Evolutionary conservation across 2,329 filamentous ascomycete species (phyloP), one percentile per base, ranked within the genome.

Genomic region (Stemphylium beticola): DNA sequence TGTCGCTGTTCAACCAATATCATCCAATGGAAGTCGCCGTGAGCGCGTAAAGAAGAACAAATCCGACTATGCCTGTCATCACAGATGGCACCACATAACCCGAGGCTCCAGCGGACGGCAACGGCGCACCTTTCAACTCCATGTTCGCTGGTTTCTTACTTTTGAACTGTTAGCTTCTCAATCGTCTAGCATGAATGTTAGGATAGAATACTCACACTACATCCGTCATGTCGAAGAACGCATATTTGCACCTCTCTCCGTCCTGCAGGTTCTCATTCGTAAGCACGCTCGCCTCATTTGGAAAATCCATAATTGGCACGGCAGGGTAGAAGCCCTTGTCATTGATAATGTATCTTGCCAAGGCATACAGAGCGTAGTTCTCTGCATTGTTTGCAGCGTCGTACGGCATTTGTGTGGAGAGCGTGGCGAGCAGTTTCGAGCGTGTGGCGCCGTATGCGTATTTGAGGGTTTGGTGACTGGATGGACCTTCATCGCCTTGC

Each of bases 361-460:
- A 64, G 14, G 72, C 71, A 45, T 71, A 74, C 4, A 74, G 36
- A 1, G 69, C 71, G 41, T 74, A 74, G 40, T 69, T 74, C 38
- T 74, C 72, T 0, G 72, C 68, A 20, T 74, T 74, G 42, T 73
- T 74, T 1, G 58, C 58, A 2, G 71, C 65, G 32, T 74, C 70
- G 36, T 74, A 74, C 0, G 66, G 57, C 58, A 66, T 63, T 29
- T 74, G 72, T 0, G 66, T 71, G 2, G 69, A 67, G 4, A 74
- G 56, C 1, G 61, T 61, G 15, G 70, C 68, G 0, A 74, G 54
- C 2, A 74, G 51, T 26, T 74, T 74, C 2, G 69, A 57, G n/a
- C 71, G 64, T 4, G 65, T 70, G 20, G 65, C 70, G 31, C 71
- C 72, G 43, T 73, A 74, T 4, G 68, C 69, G 43, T 69, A 74